Conservation (phyloP, 352 stramenopile species). For the Phytophthora nicotianae region DNA sequence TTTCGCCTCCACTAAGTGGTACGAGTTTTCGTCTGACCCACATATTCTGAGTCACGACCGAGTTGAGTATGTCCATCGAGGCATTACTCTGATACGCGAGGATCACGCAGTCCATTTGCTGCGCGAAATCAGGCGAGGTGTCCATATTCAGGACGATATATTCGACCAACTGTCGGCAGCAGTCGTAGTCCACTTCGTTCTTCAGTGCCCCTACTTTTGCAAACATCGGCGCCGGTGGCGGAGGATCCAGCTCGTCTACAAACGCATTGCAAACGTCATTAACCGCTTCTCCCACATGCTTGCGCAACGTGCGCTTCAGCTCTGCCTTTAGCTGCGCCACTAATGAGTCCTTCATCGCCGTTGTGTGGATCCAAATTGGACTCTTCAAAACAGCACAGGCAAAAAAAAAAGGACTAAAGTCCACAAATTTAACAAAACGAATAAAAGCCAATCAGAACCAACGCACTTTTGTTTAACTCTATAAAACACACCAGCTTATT, state of each 20-base stretch:
- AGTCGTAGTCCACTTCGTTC: slow-evolving; percentile 35
- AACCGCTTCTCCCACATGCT: slow-evolving; percentile 45
- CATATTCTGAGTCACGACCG: slow-evolving; percentile 53
- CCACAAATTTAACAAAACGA: not conserved
- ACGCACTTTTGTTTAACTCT: not conserved
- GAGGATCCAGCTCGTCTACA: slow-evolving; percentile 3
- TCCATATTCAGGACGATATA: slow-evolving; percentile 61
- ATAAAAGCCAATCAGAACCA: slow-evolving; percentile 49
- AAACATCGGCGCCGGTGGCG: not conserved
- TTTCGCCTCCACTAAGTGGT: not conserved
- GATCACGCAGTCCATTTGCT: slow-evolving; percentile 73
- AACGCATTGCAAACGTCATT: slow-evolving; percentile 44
- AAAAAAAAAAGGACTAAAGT: too few species aligned
- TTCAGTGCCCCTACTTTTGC: not conserved
- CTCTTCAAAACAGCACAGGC: too few species aligned
- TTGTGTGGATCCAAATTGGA: too few species aligned
- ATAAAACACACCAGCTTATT: slow-evolving; percentile 28
- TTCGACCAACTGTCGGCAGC: slow-evolving; percentile 52
- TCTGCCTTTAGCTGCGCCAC: slow-evolving; percentile 27
- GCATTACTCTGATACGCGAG: slow-evolving; percentile 59
- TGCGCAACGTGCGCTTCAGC: slow-evolving; percentile 39
- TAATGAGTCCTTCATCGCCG: slow-evolving; percentile 1
- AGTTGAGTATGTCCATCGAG: slow-evolving; percentile 41
- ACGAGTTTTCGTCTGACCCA: slow-evolving; percentile 28
- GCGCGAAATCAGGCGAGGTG: slow-evolving; percentile 51